phyloP scores from a whole-genome alignment of 2,329 filamentous ascomycete genomes.

The Alternaria incomplexa region DNA sequence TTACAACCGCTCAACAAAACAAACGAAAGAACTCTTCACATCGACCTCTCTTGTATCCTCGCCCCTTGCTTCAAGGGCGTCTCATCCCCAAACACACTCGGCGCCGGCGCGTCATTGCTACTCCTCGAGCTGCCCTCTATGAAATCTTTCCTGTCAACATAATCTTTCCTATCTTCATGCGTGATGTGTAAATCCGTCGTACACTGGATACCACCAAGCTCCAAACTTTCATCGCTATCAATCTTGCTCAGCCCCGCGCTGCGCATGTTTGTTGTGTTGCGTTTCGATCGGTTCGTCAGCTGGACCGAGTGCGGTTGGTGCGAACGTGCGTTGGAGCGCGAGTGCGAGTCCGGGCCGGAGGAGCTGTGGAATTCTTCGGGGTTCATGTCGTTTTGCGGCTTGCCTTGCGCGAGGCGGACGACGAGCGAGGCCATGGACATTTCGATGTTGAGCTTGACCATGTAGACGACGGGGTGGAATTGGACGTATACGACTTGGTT shows the following conservation, averaged over 20 bases:
- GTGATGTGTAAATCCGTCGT: constrained; percentile 21
- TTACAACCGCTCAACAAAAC: not conserved
- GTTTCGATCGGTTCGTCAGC: constrained; percentile 15
- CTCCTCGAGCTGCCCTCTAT: constrained; percentile 21
- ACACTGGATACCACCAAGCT: constrained; percentile 30
- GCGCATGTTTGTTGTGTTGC: not conserved
- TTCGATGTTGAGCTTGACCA: constrained; percentile 55
- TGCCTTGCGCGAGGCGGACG: constrained; percentile 43
- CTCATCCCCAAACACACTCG: constrained; percentile 37
- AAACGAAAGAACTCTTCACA: not conserved
- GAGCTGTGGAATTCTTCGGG: constrained; percentile 24
- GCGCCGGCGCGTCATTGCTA: constrained; percentile 22
- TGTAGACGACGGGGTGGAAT: constrained; percentile 53
- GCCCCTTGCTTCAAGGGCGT: constrained; percentile 25
- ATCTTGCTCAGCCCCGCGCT: constrained; percentile 22
- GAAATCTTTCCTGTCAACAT: constrained; percentile 2
- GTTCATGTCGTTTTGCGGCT: constrained; percentile 35
- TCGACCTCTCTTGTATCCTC: constrained; percentile 2
- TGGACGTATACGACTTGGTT: constrained; percentile 49
- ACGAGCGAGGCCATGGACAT: constrained; percentile 54
- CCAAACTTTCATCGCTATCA: constrained; percentile 29
- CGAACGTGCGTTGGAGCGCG: constrained; percentile 14
- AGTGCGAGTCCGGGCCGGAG: constrained; percentile 21
- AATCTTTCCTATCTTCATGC: constrained; percentile 7
- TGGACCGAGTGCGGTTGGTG: constrained; percentile 23